Evolutionary conservation across 768 basidiomycete genomes (phyloP), one percentile per base, ranked within the genome.

Genomic region (Termitomyces titanicus): DNA sequence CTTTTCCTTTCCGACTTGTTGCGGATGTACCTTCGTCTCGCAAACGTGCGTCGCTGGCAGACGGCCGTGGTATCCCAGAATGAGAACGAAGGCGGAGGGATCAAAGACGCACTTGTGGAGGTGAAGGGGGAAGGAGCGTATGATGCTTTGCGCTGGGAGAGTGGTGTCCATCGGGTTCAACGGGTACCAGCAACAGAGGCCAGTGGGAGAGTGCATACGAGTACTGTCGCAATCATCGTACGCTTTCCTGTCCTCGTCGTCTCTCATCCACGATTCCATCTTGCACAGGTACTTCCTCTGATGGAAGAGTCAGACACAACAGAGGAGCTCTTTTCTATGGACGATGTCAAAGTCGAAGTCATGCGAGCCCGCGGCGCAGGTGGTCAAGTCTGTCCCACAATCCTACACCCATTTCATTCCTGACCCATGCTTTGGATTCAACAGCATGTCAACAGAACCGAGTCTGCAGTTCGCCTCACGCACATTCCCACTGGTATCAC

Each of bases 301-400:
- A 69, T 79, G 20, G 86, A 92, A 57, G 88, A 92, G 58, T 72
- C 78, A 0, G 85, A 85, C 66, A 75, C 38, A 72, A 79, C 7
- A 3, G 83, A 90, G n/a, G 79, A 85, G 17, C 75, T 95, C 0
- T 85, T 92, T 60, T 74, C 76, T 13, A 85, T 95, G 73, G 88
- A 89, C 51, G 97, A 99, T 47, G 83, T 98, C 29, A 88, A 82
- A 61, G 66, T 94, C 4, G 96, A 98, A 68, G 93, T 97, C 45
- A 97, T 98, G 94, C 86, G 97, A 24, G 83, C 97, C 0, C 78
- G 93, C n/a, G 97, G 97, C 24, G 96, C 97, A 7, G 97, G 97
- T 43, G 96, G 97, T 15, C 95, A 97, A 79, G 92, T 92, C 57
- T 51, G 75, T 63, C 10, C 31, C 40, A 20, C 13, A 44, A 17